Percentiles rank a stretch among this genome's conserved stretches.
Conservation (phyloP, 768 basidiomycete genomes). For the Mycena floridula region DNA sequence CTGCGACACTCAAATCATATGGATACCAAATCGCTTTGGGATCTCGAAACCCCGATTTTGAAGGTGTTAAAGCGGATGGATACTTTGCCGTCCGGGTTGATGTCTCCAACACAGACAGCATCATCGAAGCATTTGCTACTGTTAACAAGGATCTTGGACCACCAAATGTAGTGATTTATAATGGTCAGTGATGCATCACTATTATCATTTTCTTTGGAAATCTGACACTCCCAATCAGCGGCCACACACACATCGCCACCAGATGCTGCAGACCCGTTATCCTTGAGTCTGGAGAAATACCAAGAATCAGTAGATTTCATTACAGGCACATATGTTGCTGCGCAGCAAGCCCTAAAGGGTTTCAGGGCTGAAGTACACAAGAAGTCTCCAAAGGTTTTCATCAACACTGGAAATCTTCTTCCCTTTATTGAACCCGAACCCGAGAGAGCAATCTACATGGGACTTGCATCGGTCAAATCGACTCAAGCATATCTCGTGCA, state of each 20-base stretch:
- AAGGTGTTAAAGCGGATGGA: slow-evolving; percentile 7
- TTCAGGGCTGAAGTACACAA: slow-evolving; percentile 17
- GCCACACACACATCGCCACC: no score
- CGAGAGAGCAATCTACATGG: slow-evolving; percentile 4
- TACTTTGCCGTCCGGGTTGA: slow-evolving; percentile 32
- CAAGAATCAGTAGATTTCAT: slow-evolving; percentile 10
- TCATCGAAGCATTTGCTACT: slow-evolving; percentile 28
- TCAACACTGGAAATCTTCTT: slow-evolving; percentile 23
- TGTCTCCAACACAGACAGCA: slow-evolving; percentile 23
- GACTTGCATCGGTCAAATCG: slow-evolving; percentile 19
- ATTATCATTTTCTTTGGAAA: no score
- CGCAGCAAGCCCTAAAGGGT: slow-evolving; percentile 19
- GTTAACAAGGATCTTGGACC: slow-evolving; percentile 31
- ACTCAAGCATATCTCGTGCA: slow-evolving; percentile 16
- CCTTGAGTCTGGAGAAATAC: slow-evolving; percentile 16
- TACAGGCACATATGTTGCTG: slow-evolving; percentile 16
- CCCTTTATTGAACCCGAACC: slow-evolving; percentile 13
- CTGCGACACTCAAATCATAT: slow-evolving; percentile 16
- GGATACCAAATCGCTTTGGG: slow-evolving; percentile 25
- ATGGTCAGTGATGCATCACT: no score
- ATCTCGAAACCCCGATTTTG: slow-evolving; percentile 18
- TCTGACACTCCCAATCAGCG: no score
- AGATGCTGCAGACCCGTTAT: slow-evolving; percentile 14
- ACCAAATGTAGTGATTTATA: slow-evolving; percentile 40
- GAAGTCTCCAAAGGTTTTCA: slow-evolving; percentile 22